A percentile compares a stretch with the other conserved stretches of the same genome.
Conservation (phyloP, 2,329 filamentous ascomycete genomes). For the Teratosphaeria gauchensis region DNA sequence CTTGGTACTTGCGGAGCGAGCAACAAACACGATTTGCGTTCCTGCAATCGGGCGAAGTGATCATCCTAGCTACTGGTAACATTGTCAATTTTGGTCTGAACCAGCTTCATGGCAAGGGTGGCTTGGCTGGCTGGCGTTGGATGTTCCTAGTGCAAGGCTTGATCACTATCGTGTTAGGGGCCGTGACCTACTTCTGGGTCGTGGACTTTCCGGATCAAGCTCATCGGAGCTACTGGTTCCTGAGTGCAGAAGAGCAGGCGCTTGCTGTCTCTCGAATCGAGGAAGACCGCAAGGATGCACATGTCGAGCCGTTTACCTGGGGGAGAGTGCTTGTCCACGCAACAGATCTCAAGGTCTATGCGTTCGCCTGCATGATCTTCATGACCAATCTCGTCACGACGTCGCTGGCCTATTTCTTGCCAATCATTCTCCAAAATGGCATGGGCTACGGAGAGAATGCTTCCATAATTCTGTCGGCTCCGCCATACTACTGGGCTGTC, state of each 20-base stretch:
- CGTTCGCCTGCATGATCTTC: conserved; percentile 56
- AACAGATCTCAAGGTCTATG: conserved; percentile 53
- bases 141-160: conserved; percentile 60
- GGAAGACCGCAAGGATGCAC: conserved; percentile 50
- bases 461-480: conserved; percentile 53
- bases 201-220: conserved; percentile 58
- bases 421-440: conserved; percentile 30
- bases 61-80: conserved; percentile 54
- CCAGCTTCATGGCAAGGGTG: conserved; percentile 46
- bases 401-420: conserved; percentile 55
- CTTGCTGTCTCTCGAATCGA: conserved; percentile 50
- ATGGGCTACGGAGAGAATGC: conserved; percentile 35
- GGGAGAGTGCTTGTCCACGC: conserved; percentile 47
- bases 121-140: conserved; percentile 56
- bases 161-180: conserved; percentile 48
- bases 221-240: conserved; percentile 47
- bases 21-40: conserved; percentile 58
- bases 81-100: conserved; percentile 64
- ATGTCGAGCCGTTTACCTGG: conserved; percentile 48
- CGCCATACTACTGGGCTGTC: conserved; percentile 59
- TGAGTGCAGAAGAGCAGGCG: conserved; percentile 46
- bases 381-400: conserved; percentile 58
- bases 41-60: conserved; percentile 55
- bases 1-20: conserved; percentile 55
- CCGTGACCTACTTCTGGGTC: conserved; percentile 60